Base-by-base conservation (phyloP, 2,329 filamentous ascomycete genomes). In the Tolypocladium tropicale region DNA sequence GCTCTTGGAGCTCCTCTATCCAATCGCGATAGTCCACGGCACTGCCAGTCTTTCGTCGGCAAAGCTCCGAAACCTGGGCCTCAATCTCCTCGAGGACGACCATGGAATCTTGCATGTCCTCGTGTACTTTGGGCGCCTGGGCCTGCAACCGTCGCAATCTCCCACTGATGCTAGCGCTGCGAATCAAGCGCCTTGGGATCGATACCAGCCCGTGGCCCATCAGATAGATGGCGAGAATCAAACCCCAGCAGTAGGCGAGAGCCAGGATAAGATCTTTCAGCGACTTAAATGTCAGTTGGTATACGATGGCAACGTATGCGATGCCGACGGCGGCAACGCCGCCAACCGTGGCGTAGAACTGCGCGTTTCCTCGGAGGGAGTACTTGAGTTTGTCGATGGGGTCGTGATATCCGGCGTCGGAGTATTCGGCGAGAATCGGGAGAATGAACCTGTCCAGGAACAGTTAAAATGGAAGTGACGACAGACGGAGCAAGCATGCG, bases 131-230 rank as follows among this genome's bases (percentile, higher is more conserved):
- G 1, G 92, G 91, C 6, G 94, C 94, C 59, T 87, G 82, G 10
- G 78, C 77, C 67, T 97, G 91, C 37, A 96, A 76, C 37, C 88
- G 79, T 58, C 85, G 85, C 51, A 99, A 72, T 56, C 86, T 81
- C 52, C 83, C 83, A 61, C 85, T 88, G 50, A 92, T 83, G 66
- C 85, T 90, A 34, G 91, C 87, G 66, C 90, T 88, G 57, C 87
- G 84, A 65, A 94, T 87, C 18, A 99, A 76, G 39, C 82, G 83
- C 61, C 93, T 81, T 1, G 94, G 94, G 56, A 99, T 88, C 1
- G 92, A 88, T 34, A 99, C 94, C 30, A 99, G 78, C 9, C 94
- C 94, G 70, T 99, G 94, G 7, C 94, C 94, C 93, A 99, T 97
- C 43, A 99, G 79, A 67, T 96, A 97, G 59, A 99, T 96, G 50